Base-by-base conservation (phyloP, 1,139 yeast genomes). In the Suhomyces bokatorum region DNA sequence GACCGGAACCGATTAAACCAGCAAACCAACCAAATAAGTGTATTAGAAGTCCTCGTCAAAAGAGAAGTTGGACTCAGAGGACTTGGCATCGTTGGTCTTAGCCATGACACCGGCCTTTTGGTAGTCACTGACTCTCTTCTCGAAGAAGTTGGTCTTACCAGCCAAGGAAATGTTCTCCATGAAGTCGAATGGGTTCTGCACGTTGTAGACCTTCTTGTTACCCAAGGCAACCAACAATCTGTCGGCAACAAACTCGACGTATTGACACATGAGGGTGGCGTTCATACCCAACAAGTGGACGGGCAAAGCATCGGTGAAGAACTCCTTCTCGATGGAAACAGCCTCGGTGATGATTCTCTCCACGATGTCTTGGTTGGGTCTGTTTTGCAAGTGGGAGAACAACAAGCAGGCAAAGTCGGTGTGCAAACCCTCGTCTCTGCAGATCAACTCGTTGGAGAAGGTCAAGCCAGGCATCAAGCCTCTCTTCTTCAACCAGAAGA, bases 21-120 rank as follows among this genome's bases (percentile, higher is more conserved):
- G 38, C 35, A 36, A 37, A 37, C 39, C 39, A 37, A 38, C 37
- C 41, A 34, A 35, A 24, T 22, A 37, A 15, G 36, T 37, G 29
- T 13, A 36, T 63, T 70, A 75, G 56, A 75, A 75, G 50, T 75
- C 80, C 61, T 75, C 80, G 55, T 74, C 78, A 56, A 75, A 74
- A 26, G 77, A 60, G 59, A 75, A 73, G 47, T 62, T 60, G 57
- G 61, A 62, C 42, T 61, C 67, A 46, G 63, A 56, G 44, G 64
- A 56, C 44, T 64, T 55, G 45, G 66, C 58, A 45, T 66, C 67
- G 45, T 58, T 62, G 50, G 70, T 57, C 55, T 62, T 64, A 45
- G 77, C 90, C 95, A 93, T 93, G 60, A 93, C 99, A 75, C 98
- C 98, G 45, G 98, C 98, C 77, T 93, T 93, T 75, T 93, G 97